phyloP scores from a whole-genome alignment of 208 protist species.

The Balamuthia mandrillaris region DNA sequence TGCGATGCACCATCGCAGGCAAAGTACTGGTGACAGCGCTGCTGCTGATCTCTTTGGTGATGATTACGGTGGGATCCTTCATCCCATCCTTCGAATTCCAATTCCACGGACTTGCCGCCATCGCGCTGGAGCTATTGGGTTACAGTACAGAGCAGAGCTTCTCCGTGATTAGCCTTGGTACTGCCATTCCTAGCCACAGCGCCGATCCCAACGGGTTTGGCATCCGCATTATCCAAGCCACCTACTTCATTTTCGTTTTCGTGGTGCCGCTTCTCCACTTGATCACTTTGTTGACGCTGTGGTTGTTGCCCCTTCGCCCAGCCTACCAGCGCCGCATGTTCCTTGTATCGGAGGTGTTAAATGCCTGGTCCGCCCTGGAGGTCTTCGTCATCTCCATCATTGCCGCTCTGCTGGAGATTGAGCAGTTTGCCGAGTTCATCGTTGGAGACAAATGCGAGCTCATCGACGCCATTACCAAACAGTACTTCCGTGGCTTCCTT shows the following conservation, averaged over 20 bases:
- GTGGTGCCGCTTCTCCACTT: constrained; percentile 63
- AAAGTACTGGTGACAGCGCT: neutral
- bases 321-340: constrained; percentile 43
- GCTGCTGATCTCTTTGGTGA: neutral
- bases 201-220: neutral
- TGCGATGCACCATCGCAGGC: no score
- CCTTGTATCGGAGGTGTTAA: constrained; percentile 62
- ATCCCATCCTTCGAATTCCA: constrained; percentile 41
- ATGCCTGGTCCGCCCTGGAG: constrained; percentile 82
- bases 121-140: constrained; percentile 7
- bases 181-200: neutral
- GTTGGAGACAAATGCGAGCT: constrained; percentile 55
- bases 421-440: constrained; percentile 55
- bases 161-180: constrained; percentile 37
- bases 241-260: constrained; percentile 54
- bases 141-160: neutral
- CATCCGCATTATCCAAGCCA: constrained; percentile 43
- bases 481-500: constrained; percentile 38
- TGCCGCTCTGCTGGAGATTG: constrained; percentile 58
- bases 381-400: constrained; percentile 61
- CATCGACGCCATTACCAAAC: constrained; percentile 58
- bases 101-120: constrained; percentile 24
- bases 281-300: constrained; percentile 58
- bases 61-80: constrained; percentile 1
- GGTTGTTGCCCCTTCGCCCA: constrained; percentile 57